phyloP scores from a whole-genome alignment of 2,329 filamentous ascomycete genomes.

The Madurella fahalii region DNA sequence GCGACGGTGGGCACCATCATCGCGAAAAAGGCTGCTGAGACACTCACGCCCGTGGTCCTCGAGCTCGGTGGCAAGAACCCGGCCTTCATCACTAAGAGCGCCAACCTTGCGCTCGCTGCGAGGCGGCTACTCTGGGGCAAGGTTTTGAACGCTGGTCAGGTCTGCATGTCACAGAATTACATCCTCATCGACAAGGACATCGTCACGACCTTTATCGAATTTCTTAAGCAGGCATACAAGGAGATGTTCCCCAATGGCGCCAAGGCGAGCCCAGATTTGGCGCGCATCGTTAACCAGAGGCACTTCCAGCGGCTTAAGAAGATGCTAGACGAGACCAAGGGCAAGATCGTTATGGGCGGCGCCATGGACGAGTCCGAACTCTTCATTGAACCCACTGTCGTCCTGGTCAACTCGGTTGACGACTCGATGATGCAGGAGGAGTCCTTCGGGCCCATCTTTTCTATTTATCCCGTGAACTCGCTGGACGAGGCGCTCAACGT shows the following conservation, averaged over 20 bases:
- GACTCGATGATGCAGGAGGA: conserved; percentile 80
- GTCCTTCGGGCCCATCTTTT: conserved; percentile 89
- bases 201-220: conserved; percentile 65
- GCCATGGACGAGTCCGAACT: conserved; percentile 72
- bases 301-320: conserved; percentile 82
- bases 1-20: conserved; percentile 78
- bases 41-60: conserved; percentile 80
- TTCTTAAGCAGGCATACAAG: conserved; percentile 66
- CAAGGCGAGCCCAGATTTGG: conserved; percentile 72
- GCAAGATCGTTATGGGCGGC: conserved; percentile 84
- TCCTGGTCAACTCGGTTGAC: conserved; percentile 70
- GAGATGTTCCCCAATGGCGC: conserved; percentile 83
- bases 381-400: conserved; percentile 89
- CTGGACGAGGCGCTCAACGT: conserved; percentile 83
- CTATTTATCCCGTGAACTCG: conserved; percentile 70
- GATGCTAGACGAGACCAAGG: conserved; percentile 80
- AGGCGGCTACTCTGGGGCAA: conserved; percentile 87
- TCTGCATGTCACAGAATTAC: conserved; percentile 93
- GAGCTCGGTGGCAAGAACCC: conserved; percentile 93
- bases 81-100: conserved; percentile 81
- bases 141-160: conserved; percentile 78
- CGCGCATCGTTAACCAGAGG: conserved; percentile 72
- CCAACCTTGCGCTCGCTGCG: conserved; percentile 75
- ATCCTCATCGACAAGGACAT: conserved; percentile 75
- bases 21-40: conserved; percentile 81